These are phyloP conservation scores for Debaryomyces fabryi DNA, from an alignment of 1,139 yeast species.

Conservation along the genomic window DNA sequence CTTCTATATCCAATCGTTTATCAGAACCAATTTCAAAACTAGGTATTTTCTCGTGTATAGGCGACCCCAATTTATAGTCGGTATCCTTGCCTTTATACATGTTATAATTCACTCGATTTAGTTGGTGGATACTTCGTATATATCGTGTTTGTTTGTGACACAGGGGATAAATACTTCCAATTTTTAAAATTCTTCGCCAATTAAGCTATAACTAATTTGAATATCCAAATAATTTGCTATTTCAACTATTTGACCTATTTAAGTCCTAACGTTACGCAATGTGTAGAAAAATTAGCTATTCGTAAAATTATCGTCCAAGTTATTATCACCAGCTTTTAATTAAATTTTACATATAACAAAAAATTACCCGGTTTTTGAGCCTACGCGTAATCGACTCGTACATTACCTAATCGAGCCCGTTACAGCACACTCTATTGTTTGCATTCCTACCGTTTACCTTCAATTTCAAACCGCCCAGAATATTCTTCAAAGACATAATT, in stretches of 20 bases:
- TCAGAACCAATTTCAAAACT: neutral
- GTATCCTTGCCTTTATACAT: constrained; percentile 4
- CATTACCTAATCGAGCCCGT: constrained; percentile 2
- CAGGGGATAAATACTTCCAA: constrained; percentile 5
- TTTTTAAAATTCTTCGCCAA: neutral
- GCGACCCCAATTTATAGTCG: constrained; percentile 15
- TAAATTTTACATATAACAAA: constrained; percentile 2
- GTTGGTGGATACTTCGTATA: neutral
- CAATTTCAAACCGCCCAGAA: constrained; percentile 46
- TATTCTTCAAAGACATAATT: constrained; percentile 48
- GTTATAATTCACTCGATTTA: neutral
- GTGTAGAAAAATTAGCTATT: neutral
- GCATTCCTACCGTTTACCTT: constrained; percentile 29
- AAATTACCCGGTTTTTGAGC: constrained; percentile 5
- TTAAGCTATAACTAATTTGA: neutral
- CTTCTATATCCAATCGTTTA: neutral
- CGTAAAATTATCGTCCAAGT: constrained; percentile 2
- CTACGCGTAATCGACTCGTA: constrained; percentile 5
- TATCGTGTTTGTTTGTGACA: constrained; percentile 4
- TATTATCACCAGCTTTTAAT: constrained; percentile 1
- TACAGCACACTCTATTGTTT: constrained; percentile 1
- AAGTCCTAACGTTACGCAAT: neutral
- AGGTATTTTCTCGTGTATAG: constrained; percentile 15
- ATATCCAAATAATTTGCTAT: neutral
- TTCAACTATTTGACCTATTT: neutral